Evolutionary conservation across 768 basidiomycete genomes (phyloP).

Genomic region (Auriscalpium vulgare): DNA sequence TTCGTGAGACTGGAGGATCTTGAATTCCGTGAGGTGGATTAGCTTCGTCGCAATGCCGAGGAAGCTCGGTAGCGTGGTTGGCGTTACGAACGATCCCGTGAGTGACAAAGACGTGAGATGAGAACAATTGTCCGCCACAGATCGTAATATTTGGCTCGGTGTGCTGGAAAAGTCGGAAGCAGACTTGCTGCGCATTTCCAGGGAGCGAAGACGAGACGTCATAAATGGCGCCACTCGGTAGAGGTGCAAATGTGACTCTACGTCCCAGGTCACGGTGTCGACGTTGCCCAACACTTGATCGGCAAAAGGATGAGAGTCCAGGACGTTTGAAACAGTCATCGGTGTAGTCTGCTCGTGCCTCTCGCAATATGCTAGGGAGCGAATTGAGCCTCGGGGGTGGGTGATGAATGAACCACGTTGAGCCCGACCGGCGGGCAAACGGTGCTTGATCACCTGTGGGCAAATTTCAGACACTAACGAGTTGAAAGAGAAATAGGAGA

Average conservation of each 20-base stretch:
- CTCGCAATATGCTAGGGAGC: not conserved
- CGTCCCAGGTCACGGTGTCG: not conserved
- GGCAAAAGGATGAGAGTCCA: not conserved
- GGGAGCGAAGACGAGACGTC: not conserved
- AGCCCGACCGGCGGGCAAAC: no score
- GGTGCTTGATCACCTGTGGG: no score
- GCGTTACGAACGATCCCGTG: not conserved
- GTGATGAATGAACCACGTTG: no score
- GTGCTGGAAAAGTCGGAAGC: not conserved
- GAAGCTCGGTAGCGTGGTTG: not conserved
- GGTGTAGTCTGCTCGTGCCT: not conserved
- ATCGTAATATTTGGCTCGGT: not conserved
- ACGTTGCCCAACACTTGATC: not conserved
- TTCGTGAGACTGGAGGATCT: not conserved
- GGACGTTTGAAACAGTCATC: not conserved
- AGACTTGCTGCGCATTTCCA: not conserved
- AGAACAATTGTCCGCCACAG: not conserved
- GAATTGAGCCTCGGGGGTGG: not conserved
- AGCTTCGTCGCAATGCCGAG: not conserved
- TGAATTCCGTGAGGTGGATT: not conserved
- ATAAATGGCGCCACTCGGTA: not conserved
- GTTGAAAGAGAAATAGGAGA: not conserved
- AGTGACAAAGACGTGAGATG: not conserved
- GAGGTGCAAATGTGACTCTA: not conserved
- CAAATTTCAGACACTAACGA: not conserved